A percentile compares a stretch with the other conserved stretches of the same genome.
Conservation (phyloP, 1,284 basidiomycete species). For the Trametes versicolor region DNA sequence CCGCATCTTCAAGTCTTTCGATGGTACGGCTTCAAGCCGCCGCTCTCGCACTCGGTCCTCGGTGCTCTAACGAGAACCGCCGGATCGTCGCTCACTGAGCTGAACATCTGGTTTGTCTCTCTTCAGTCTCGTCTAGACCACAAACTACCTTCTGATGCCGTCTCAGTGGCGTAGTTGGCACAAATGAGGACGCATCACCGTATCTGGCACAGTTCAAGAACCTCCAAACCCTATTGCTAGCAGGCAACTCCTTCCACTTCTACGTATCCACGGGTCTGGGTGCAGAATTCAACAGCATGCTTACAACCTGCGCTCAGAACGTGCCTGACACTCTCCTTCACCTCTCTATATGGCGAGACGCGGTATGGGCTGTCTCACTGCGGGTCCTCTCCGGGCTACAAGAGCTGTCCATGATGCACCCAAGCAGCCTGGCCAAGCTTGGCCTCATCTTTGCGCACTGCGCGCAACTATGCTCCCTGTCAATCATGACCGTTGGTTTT, state of each 20-base stretch:
- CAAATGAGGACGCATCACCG: not conserved
- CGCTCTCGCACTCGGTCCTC: not conserved
- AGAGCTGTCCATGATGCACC: slow-evolving; percentile 15
- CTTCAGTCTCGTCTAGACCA: not conserved
- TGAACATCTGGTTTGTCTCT: not conserved
- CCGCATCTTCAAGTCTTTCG: not conserved
- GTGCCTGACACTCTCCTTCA: not conserved
- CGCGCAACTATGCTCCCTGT: slow-evolving; percentile 14
- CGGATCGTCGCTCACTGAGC: not conserved
- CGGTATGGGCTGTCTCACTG: slow-evolving; percentile 7
- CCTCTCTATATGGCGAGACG: slow-evolving; percentile 1
- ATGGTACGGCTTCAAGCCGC: not conserved
- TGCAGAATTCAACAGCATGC: not conserved
- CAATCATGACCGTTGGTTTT: not conserved
- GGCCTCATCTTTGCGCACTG: slow-evolving; percentile 19
- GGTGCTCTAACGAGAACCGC: not conserved
- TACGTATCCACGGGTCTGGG: not conserved
- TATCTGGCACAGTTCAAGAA: not conserved
- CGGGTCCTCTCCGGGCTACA: slow-evolving; percentile 11
- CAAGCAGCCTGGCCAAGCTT: not conserved
- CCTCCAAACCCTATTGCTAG: not conserved
- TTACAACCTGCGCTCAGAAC: not conserved
- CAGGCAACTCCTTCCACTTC: not conserved
- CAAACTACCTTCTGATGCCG: not conserved
- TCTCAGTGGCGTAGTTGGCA: not conserved